Percentiles rank a stretch among this genome's conserved stretches.
phyloP scores from a whole-genome alignment of 768 basidiomycete species.

The Tricholoma saponaceum region DNA sequence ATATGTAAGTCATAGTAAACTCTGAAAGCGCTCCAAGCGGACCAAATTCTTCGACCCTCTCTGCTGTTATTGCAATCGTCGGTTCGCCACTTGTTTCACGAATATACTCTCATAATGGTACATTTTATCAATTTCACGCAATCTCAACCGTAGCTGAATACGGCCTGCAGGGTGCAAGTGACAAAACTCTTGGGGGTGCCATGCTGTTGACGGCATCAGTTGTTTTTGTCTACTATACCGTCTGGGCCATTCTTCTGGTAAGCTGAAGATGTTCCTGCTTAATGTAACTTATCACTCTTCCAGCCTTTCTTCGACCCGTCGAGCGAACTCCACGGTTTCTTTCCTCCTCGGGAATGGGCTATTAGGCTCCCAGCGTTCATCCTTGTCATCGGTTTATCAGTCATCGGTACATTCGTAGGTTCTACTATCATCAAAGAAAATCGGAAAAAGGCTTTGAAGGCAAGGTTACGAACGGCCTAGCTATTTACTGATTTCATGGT shows the following conservation, averaged over 20 bases:
- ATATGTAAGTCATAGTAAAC: no score
- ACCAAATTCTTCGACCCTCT: no score
- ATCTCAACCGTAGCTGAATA: background rate
- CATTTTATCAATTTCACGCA: background rate
- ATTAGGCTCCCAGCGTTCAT: conserved; percentile 81
- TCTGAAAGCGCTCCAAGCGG: no score
- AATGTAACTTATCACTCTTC: conserved; percentile 5
- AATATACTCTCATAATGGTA: background rate
- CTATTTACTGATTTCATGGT: background rate
- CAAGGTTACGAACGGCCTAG: conserved; percentile 56
- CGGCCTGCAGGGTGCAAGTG: conserved; percentile 61
- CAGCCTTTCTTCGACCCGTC: conserved; percentile 80
- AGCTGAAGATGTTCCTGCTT: conserved; percentile 21
- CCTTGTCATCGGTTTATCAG: conserved; percentile 75
- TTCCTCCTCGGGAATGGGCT: conserved; percentile 92
- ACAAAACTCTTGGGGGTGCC: conserved; percentile 72
- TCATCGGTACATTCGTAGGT: conserved; percentile 78
- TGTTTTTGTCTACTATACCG: conserved; percentile 87
- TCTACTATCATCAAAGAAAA: conserved; percentile 74
- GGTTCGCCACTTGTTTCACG: background rate
- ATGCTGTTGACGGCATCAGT: conserved; percentile 78
- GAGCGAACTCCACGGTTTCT: conserved; percentile 71
- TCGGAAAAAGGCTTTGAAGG: conserved; percentile 59
- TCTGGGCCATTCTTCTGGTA: conserved; percentile 87
- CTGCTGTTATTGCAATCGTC: no score